Conservation (phyloP, 352 stramenopile species). For the Thalassiosira mediterranea region DNA sequence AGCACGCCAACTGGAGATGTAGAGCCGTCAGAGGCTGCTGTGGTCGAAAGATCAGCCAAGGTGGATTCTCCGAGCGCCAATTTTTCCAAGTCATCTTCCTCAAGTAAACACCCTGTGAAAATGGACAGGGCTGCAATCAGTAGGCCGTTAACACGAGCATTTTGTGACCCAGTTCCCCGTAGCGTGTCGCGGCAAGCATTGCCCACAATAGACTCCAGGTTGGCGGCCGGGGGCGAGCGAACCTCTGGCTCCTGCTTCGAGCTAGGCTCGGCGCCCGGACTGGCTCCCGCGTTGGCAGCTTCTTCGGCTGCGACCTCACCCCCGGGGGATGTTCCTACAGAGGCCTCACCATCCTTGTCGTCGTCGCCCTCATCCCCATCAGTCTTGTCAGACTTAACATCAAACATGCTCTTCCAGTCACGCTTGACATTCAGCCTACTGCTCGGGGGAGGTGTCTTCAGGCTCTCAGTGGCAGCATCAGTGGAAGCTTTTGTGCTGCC, state of each 20-base stretch:
- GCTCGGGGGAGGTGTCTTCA: neutral
- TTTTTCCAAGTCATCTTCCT: conserved; percentile 41
- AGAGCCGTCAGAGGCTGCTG: conserved; percentile 17
- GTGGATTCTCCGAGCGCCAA: conserved; percentile 20
- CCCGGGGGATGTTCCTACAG: neutral
- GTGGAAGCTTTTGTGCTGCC: neutral
- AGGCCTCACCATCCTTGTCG: conserved; percentile 14
- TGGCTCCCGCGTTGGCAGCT: neutral
- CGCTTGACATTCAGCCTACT: conserved; percentile 1
- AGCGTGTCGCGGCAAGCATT: conserved; percentile 35
- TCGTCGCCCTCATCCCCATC: conserved; percentile 9
- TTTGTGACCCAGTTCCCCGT: conserved; percentile 1
- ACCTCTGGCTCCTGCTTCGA: neutral
- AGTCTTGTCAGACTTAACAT: neutral
- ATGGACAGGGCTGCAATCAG: conserved; percentile 69
- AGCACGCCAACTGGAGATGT: conserved; percentile 14
- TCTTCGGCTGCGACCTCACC: neutral
- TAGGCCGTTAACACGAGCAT: conserved; percentile 38
- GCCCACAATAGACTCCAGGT: conserved; percentile 61
- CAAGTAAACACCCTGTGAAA: conserved; percentile 40
- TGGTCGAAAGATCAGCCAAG: neutral
- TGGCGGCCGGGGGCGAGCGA: conserved; percentile 20
- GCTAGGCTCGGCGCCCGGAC: neutral
- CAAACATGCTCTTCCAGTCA: conserved; percentile 38
- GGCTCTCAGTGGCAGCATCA: neutral